Conservation (phyloP, 805 yeast species). For the Kluyveromyces wickerhamii region DNA sequence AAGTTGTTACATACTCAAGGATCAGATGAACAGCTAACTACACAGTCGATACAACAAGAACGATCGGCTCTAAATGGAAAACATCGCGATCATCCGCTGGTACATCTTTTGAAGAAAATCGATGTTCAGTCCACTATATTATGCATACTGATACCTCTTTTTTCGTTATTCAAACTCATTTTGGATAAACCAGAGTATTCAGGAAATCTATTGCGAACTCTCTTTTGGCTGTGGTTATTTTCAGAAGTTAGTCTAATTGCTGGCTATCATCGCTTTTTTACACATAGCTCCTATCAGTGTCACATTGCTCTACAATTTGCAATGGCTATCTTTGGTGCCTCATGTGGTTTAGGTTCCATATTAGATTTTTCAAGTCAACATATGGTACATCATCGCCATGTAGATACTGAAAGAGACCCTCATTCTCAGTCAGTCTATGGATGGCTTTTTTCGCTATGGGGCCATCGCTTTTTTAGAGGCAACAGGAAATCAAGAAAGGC, state of each 20-base stretch:
- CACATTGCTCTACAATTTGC: conserved; percentile 13
- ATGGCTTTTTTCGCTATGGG: conserved; percentile 73
- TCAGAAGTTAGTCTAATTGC: conserved; percentile 19
- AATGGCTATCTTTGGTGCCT: conserved; percentile 20
- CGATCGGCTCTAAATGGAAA: background rate
- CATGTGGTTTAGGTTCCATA: conserved; percentile 22
- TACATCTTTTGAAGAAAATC: conserved; percentile 22
- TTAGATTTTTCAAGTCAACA: conserved; percentile 36
- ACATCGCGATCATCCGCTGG: conserved; percentile 17
- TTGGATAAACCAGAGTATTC: conserved; percentile 14
- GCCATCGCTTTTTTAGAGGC: conserved; percentile 74
- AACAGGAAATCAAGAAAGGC: conserved; percentile 43
- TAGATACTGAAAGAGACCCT: conserved; percentile 87
- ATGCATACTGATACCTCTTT: conserved; percentile 19
- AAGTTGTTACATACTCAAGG: conserved; percentile 10
- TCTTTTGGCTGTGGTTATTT: conserved; percentile 13
- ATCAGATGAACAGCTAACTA: background rate
- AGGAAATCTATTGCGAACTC: conserved; percentile 8
- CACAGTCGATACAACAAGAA: background rate
- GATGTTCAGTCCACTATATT: conserved; percentile 17
- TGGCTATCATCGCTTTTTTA: conserved; percentile 23
- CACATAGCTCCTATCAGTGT: conserved; percentile 20
- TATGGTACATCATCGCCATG: conserved; percentile 82
- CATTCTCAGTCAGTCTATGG: conserved; percentile 70
- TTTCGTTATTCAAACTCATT: conserved; percentile 18